Conservation (phyloP, 768 basidiomycete species). For the Rhizopogon rudus region DNA sequence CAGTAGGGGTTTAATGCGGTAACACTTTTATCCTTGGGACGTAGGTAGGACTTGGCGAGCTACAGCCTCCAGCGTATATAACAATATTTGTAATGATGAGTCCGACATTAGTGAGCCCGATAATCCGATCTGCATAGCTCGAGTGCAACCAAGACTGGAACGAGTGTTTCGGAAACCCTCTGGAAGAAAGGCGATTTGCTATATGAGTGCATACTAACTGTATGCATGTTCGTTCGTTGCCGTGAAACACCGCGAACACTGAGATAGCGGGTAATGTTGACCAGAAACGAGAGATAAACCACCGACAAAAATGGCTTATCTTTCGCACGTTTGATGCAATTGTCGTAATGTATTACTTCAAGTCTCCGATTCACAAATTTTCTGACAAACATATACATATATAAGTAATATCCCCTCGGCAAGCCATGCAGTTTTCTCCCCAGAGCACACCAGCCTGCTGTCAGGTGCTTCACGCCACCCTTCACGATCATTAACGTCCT, state of each 20-base stretch:
- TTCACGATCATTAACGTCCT: not conserved
- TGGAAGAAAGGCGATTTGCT: too few relatives aligned
- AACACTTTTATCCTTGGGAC: not conserved
- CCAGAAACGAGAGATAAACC: not conserved
- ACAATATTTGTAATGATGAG: not conserved
- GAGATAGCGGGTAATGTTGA: not conserved
- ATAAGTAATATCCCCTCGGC: not conserved
- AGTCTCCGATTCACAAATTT: not conserved
- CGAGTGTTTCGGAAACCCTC: too few relatives aligned
- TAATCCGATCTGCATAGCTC: too few relatives aligned
- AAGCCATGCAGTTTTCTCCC: not conserved
- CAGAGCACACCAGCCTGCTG: not conserved
- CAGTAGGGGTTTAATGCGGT: not conserved
- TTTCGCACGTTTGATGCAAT: not conserved
- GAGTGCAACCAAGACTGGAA: too few relatives aligned
- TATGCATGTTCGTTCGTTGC: too few relatives aligned
- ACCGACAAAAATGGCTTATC: not conserved
- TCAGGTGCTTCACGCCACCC: not conserved
- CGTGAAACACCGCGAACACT: too few relatives aligned
- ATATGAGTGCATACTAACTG: too few relatives aligned
- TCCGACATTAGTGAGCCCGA: not conserved
- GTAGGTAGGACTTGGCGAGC: not conserved
- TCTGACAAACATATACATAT: conserved; percentile 1
- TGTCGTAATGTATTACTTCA: not conserved
- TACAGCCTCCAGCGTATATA: not conserved